Conservation (phyloP, 768 basidiomycete species). For the Pholiota conissans region DNA sequence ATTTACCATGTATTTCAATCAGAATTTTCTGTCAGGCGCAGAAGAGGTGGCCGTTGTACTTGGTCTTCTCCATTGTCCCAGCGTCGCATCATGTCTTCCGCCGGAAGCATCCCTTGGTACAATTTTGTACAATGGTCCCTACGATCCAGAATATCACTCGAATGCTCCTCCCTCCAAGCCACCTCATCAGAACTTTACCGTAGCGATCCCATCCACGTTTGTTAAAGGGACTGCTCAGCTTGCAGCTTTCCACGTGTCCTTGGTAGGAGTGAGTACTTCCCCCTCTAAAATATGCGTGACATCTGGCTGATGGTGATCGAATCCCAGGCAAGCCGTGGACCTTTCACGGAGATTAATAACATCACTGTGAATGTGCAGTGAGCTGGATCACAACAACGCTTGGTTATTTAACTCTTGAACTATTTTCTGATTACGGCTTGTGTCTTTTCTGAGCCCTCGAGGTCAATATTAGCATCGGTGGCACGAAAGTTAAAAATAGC, state of each 20-base stretch:
- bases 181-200: slow-evolving; percentile 47
- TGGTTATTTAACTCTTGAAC: no score
- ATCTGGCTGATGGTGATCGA: neutral
- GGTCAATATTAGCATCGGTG: neutral
- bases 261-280: slow-evolving; percentile 39
- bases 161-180: slow-evolving; percentile 21
- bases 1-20: neutral
- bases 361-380: slow-evolving; percentile 26
- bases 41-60: slow-evolving; percentile 48
- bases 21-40: slow-evolving; percentile 38
- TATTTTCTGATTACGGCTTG: neutral
- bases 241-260: slow-evolving; percentile 34
- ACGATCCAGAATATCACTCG: slow-evolving; percentile 34
- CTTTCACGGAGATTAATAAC: slow-evolving; percentile 32
- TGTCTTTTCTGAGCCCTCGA: no score
- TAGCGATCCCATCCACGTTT: slow-evolving; percentile 33
- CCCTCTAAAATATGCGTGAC: neutral
- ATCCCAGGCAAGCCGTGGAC: slow-evolving; percentile 30
- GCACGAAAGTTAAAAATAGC: neutral
- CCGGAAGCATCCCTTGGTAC: slow-evolving; percentile 33
- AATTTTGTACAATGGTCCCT: slow-evolving; percentile 51
- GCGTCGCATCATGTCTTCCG: slow-evolving; percentile 20
- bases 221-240: slow-evolving; percentile 32
- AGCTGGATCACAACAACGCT: no score
- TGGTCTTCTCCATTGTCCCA: slow-evolving; percentile 36